Evolutionary conservation across 345 rosid genomes (phyloP).

Genomic region (Syzygium grande): DNA sequence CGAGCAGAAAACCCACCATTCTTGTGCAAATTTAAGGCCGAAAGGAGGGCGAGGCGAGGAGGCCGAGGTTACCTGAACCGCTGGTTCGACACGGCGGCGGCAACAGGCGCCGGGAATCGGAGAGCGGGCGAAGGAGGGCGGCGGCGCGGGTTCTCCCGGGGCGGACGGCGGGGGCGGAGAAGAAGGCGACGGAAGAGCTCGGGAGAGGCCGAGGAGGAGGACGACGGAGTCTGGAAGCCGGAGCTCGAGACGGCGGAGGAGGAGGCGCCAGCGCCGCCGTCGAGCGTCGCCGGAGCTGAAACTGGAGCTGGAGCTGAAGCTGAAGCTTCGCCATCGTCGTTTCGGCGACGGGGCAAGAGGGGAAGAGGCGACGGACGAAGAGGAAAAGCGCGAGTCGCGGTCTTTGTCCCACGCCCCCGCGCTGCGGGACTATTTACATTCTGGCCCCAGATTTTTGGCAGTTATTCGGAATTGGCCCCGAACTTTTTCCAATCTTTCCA

Average conservation of each 20-base stretch:
- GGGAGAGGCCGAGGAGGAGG: background rate
- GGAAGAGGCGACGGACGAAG: background rate
- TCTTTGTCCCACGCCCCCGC: background rate
- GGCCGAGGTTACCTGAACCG: background rate
- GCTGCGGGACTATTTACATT: background rate
- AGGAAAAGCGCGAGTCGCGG: background rate
- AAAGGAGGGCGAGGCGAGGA: background rate
- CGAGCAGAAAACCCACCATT: background rate
- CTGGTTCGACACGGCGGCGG: background rate
- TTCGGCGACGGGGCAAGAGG: background rate
- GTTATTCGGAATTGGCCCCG: background rate
- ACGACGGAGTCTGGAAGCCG: background rate
- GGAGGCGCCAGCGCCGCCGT: background rate
- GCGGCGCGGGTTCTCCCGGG: background rate
- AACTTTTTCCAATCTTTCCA: background rate
- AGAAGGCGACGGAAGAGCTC: background rate
- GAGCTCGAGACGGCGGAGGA: background rate
- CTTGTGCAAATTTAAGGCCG: background rate
- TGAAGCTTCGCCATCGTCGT: background rate
- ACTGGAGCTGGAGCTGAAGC: background rate
- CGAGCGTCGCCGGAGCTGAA: background rate
- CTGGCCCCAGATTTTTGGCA: background rate
- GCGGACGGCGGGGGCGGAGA: background rate
- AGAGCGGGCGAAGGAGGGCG: background rate
- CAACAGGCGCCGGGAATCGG: background rate